Base-by-base conservation (phyloP, 1,139 yeast species). In the Saccharomycopsis phalli region DNA sequence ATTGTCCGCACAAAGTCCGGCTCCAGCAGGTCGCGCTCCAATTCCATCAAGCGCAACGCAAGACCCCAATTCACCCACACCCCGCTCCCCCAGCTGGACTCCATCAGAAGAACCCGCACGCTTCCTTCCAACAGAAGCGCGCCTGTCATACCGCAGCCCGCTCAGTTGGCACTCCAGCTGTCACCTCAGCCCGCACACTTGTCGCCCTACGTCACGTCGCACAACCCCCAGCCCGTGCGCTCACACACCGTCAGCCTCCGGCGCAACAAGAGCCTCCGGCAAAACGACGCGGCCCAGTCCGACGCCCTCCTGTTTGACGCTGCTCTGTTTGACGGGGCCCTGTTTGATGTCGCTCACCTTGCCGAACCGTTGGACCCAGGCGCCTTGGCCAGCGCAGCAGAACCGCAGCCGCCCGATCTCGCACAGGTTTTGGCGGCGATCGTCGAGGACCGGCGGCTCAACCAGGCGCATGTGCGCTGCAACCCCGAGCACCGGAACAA, bases 371-470 rank as follows among this genome's bases (percentile, higher is more conserved):
- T n/a, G n/a, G n/a, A n/a, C n/a, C n/a, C n/a, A n/a, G n/a, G n/a
- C n/a, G n/a, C n/a, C n/a, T n/a, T n/a, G n/a, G n/a, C n/a, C n/a
- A n/a, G n/a, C n/a, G n/a, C n/a, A n/a, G n/a, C n/a, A n/a, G n/a
- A n/a, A n/a, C n/a, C n/a, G n/a, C n/a, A n/a, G n/a, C n/a, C n/a
- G n/a, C n/a, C n/a, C n/a, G n/a, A n/a, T n/a, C n/a, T n/a, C n/a
- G n/a, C n/a, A n/a, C n/a, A n/a, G n/a, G n/a, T n/a, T 11, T 32
- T 44, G 25, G 20, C 22, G 10, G 28, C 43, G 3, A 44, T 44
- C 11, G 26, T 42, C 11, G 27, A 29, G 5, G 39, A 41, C 13
- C 41, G 36, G 36, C 32, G 38, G 17, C 17, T 44, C 10, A 31
- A 36, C 21, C 38, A 41, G 27, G 18, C 16, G 4, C 29, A 33